Percentiles rank a stretch among this genome's conserved stretches.
Conservation (phyloP, 371 early-diverging fungal genomes). For the Lichtheimia ornata region DNA sequence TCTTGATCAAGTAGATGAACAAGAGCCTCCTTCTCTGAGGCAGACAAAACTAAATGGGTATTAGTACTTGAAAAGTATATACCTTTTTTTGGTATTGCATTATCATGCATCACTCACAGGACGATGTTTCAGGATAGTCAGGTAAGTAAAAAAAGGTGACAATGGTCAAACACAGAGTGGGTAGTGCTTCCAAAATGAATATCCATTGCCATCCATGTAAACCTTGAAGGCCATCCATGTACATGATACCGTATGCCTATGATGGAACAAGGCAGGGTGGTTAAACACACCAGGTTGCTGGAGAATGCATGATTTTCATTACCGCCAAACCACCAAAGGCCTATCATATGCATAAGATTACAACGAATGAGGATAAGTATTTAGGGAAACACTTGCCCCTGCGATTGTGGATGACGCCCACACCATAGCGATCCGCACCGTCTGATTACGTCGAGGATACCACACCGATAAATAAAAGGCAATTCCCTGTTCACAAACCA, state of each 20-base stretch:
- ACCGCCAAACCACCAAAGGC: conserved; percentile 55
- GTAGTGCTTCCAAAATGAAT: conserved; percentile 75
- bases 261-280: background rate
- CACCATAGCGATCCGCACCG: conserved; percentile 69
- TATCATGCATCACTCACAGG: background rate
- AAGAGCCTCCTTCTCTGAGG: conserved; percentile 56
- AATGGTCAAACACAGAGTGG: conserved; percentile 62
- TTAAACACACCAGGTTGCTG: background rate
- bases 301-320: conserved; percentile 6
- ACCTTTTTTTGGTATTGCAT: conserved; percentile 26
- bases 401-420: conserved; percentile 66
- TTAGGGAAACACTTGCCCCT: conserved; percentile 47
- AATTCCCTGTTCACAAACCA: conserved; percentile 14
- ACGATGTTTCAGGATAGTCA: conserved; percentile 63
- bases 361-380: background rate
- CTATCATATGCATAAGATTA: conserved; percentile 14
- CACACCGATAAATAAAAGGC: conserved; percentile 54
- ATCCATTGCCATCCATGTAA: conserved; percentile 66
- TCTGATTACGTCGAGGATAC: conserved; percentile 64
- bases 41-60: conserved; percentile 41
- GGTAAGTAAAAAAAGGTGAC: conserved; percentile 63
- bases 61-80: background rate
- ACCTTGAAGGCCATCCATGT: conserved; percentile 54
- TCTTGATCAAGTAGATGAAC: conserved; percentile 57
- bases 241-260: conserved; percentile 57